Evolutionary conservation across 306 rosid genomes (phyloP), one percentile per base, ranked within the genome.

Genomic region (Luffa acutangula): DNA sequence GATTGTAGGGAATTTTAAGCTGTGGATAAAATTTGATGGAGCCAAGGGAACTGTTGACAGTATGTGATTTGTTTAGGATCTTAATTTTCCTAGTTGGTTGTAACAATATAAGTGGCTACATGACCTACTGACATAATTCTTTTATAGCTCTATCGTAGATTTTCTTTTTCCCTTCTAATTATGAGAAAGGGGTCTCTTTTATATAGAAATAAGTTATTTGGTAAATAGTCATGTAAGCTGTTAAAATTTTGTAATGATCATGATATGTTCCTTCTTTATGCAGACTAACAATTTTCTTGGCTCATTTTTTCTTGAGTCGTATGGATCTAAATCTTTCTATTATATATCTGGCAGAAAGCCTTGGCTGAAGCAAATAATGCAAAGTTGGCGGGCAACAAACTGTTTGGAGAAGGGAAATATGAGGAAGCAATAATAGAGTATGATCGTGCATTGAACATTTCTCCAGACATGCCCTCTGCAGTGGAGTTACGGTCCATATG

Each of bases 401-500:
- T 86, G 72, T 95, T 87, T 82, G 87, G 85, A 54, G 85, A 83
- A 42, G 97, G 91, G 41, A 87, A 85, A 75, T 95, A 81, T 82
- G 96, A 91, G 82, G 97, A 92, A 88, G 98, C 98, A 25, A 67
- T 91, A 18, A 80, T 79, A 6, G 84, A 85, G 71, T 92, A 91
- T 79, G 97, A 91, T 79, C 85, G 80, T 75, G 93, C 95, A 56
- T 83, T 94, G 67, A 89, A 88, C 54, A 78, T 82, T 75, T 90
- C 91, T 14, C 90, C 95, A 34, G 95, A 89, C 79, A 83, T 85
- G 86, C 88, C 95, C 77, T 83, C 92, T 12, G 84, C 97, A 21
- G 88, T 82, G 60, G 98, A 92, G 60, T 39, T 94, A 78, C 90
- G 92, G 5, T 92, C 97, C 2, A 86, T 93, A 21, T 94, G 97